Base-by-base conservation (phyloP, 163 green algal genomes). In the Scenedesmus sp. region DNA sequence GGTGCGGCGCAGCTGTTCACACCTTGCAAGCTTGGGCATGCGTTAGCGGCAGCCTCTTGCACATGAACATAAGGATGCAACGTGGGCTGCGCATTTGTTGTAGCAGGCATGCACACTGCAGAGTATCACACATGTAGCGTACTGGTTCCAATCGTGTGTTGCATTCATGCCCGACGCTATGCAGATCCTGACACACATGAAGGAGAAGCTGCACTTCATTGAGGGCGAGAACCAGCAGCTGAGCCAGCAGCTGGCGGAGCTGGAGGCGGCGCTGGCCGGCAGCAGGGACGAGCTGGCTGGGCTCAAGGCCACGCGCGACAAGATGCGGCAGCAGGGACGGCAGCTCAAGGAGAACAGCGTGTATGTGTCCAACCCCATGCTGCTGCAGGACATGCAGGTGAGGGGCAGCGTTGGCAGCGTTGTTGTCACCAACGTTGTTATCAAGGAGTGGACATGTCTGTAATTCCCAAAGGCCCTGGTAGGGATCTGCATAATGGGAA, bases 201-300 rank as follows among this genome's bases (percentile, higher is more conserved):
- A 96, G 79, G 96, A 98, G 93, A 99, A 99, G 95, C 96, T 98
- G 91, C 92, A 98, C 90, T 97, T 97, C 87, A 94, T 98, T 23
- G 91, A 97, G 92, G 95, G 95, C 87, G 94, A 97, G 91, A 97
- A 97, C 67, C 67, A 82, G 46, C 74, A 66, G 20, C 92, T 96
- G 62, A 55, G 74, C 16, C 10, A 20, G 3, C 16, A 94, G 91
- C 91, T 97, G 76, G 83, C 88, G 60, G 62, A 86, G 8, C 82
- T 96, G 54, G 96, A 97, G 73, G 86, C 81, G 16, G 83, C 91
- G 76, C 93, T 97, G 66, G 88, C 88, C 13, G 93, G 82, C 34
- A 94, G 93, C 86, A 84, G 94, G 12, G 95, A 96, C 82, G 74
- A 87, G 73, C 93, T 97, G 66, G 88, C 93, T 52, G 94, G 95